A percentile compares a stretch with the other conserved stretches of the same genome.
Evolutionary conservation across 208 protist species (phyloP).

Genomic region (Trypanosomatidae sp.): DNA sequence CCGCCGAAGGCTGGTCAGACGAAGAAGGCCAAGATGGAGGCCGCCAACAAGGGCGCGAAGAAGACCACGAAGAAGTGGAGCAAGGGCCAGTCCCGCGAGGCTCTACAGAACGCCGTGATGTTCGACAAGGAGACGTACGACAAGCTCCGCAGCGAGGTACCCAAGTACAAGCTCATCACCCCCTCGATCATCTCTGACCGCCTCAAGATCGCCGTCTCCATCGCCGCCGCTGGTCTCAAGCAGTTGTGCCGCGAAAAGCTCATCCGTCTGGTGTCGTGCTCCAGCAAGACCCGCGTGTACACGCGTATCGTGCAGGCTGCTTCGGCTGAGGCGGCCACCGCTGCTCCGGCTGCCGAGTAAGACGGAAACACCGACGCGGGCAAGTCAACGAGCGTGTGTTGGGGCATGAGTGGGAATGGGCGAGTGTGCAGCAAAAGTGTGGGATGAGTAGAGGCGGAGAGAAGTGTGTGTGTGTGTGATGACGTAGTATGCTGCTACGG

Average conservation of each 20-base stretch:
- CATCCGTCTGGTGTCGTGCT: conserved; percentile 79
- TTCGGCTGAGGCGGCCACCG: conserved; percentile 28
- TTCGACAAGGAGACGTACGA: conserved; percentile 89
- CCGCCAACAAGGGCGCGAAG: conserved; percentile 74
- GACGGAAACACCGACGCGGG: neutral
- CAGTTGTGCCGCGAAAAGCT: conserved; percentile 82
- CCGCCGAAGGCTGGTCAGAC: conserved; percentile 72
- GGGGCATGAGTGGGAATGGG: neutral
- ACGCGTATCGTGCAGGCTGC: conserved; percentile 53
- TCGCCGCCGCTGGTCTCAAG: conserved; percentile 85
- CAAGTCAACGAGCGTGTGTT: conserved; percentile 1
- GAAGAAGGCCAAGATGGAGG: conserved; percentile 74
- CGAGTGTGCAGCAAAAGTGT: neutral
- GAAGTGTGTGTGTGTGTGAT: neutral
- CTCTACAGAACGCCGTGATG: conserved; percentile 90
- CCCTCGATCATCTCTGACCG: conserved; percentile 88
- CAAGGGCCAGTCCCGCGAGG: conserved; percentile 89
- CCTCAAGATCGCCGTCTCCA: conserved; percentile 85
- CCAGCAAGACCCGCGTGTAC: conserved; percentile 85
- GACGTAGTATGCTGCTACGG: neutral
- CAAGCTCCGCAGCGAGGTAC: conserved; percentile 86
- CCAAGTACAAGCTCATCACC: conserved; percentile 94
- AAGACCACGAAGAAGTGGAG: conserved; percentile 94
- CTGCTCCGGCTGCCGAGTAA: conserved; percentile 30
- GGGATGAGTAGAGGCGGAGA: neutral